Base-by-base conservation (phyloP, 805 yeast species). In the Isabelozyma heimii region DNA sequence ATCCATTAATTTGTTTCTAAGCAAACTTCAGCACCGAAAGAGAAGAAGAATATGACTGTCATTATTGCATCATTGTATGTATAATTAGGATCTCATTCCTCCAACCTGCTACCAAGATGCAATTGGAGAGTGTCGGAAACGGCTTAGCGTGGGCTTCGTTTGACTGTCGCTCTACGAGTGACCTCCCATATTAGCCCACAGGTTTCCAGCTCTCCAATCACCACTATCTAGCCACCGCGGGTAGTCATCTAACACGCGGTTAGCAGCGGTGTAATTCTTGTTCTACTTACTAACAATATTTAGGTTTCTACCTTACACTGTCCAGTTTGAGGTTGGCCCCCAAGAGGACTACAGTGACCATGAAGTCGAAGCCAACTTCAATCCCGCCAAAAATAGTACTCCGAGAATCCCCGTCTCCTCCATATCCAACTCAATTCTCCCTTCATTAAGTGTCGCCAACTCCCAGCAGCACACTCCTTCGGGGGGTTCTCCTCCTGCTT, bases 281-380 rank as follows among this genome's bases (percentile, higher is more conserved):
- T 13, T 30, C 35, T 8, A 30, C 6, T 62, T 61, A 56, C 59
- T 61, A 35, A 6, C 35, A n/a, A n/a, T n/a, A 30, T 15, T 20
- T 50, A 81, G 87, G 43, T 85, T 86, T 56, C 70, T 87, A 43
- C 94, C 94, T 2, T 83, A 83, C 58, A 84, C 90, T 3, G 90
- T 86, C n/a, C 88, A 85, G 53, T 81, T 81, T 53, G 82, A 81
- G 53, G 77, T 81, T 6, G 65, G 56, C n/a, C 50, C 61, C 9
- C 56, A 54, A 24, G 46, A 44, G 16, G 44, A 43, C 27, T 39
- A 37, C 9, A 13, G 37, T 20, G 30, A 14, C 24, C 46, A 14
- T 35, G 40, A 27, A 14, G 26, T 8, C 42, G 47, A 51, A 26
- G 45, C 56, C 10, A 43, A 52, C 40, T n/a, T n/a, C 40, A 37